These are phyloP conservation scores for Obelidium mucronatum DNA, from an alignment of 192 early-diverging fungal species.

Conservation along the genomic window DNA sequence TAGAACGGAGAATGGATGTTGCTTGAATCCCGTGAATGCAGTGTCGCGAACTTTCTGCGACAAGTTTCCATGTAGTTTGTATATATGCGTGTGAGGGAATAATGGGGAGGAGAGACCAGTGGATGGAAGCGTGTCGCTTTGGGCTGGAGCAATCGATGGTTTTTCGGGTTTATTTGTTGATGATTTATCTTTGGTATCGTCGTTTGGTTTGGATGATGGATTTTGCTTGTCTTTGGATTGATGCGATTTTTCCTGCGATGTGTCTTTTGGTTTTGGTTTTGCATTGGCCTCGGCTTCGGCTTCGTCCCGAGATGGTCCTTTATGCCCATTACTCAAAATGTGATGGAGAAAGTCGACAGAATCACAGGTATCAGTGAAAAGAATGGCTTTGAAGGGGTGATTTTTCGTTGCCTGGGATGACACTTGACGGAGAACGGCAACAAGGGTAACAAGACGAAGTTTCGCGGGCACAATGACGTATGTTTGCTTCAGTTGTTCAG, in stretches of 20 bases:
- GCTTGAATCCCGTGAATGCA: conserved; percentile 77
- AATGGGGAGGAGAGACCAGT: conserved; percentile 60
- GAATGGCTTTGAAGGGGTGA: conserved; percentile 77
- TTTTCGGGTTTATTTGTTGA: neutral
- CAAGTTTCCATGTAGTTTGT: conserved; percentile 89
- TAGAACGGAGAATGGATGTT: conserved; percentile 67
- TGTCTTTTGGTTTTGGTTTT: conserved; percentile 48
- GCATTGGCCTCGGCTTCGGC: conserved; percentile 53
- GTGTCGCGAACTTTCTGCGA: conserved; percentile 79
- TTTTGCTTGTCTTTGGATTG: conserved; percentile 8
- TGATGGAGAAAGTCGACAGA: conserved; percentile 95
- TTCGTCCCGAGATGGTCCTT: conserved; percentile 49
- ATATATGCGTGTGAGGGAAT: conserved; percentile 75
- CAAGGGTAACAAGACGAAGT: conserved; percentile 86
- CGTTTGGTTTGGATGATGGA: conserved; percentile 16
- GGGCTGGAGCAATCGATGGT: conserved; percentile 27
- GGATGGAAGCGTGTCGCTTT: conserved; percentile 38
- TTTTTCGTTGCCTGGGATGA: conserved; percentile 35
- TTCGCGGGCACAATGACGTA: conserved; percentile 90
- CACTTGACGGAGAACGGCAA: conserved; percentile 73
- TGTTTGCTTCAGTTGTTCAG: conserved; percentile 87
- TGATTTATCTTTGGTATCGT: too few species aligned
- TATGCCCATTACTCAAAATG: conserved; percentile 72
- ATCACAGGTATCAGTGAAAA: conserved; percentile 94
- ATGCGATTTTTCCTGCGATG: conserved; percentile 29